Base-by-base conservation (phyloP, 2,329 filamentous ascomycete genomes). In the Dryadomyces quercus-mongolicae region DNA sequence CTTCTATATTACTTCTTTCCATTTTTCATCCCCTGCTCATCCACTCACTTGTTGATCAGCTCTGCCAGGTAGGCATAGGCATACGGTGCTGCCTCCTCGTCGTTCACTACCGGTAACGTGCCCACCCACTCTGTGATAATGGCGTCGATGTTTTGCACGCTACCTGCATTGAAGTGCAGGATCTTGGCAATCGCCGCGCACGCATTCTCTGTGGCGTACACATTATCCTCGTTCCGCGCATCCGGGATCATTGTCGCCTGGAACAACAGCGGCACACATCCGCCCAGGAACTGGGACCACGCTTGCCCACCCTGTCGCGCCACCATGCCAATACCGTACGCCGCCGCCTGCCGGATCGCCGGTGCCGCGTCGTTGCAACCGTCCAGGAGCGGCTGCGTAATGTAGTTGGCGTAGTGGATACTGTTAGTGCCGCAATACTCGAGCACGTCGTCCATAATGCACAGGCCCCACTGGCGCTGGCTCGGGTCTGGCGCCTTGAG, bases 161-260 rank as follows among this genome's bases (percentile, higher is more conserved):
- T 87, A 60, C 76, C 76, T 22, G 82, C 74, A 69, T 95, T 96
- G 73, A 85, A 96, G 67, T 95, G 90, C 60, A 98, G 75, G 53
- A 98, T 92, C 77, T 98, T 98, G 40, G 93, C 93, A 64, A 98
- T 93, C 61, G 89, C 90, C 45, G 93, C 92, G 62, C 89, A 96
- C 7, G 92, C 92, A 66, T 98, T 98, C 72, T 98, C 93, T 1
- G 93, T 97, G 2, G 93, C 93, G 66, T 95, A 98, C 2, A 95
- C 86, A 63, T 97, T 91, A 62, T 97, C 93, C 59, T 97, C 93
- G 49, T 81, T 84, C 59, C 93, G 82, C 5, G 92, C 85, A 60
- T 95, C 86, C 2, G 86, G 81, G 54, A 92, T 78, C 64, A 87
- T 84, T 6, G 85, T 89, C 49, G 88, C 86, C 65, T 90, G 83